Evolutionary conservation across 495 filamentous ascomycete genomes (phyloP).

Genomic region (Talaromyces nanjingensis): DNA sequence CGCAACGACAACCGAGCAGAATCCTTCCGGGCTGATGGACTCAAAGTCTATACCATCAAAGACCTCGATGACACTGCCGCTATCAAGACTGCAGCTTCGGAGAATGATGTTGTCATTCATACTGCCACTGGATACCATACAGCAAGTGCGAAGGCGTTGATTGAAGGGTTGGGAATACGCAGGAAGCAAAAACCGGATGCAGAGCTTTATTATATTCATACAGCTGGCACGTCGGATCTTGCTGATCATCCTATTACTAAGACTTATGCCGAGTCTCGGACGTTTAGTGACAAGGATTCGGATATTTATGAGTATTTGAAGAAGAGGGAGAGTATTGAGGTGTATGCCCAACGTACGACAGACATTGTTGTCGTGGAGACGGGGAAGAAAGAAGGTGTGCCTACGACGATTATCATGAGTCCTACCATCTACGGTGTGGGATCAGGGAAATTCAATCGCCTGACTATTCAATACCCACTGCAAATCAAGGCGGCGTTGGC

Average conservation of each 20-base stretch:
- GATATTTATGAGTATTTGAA: slow-evolving; percentile 36
- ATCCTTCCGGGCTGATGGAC: not conserved
- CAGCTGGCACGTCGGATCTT: slow-evolving; percentile 44
- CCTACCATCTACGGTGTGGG: slow-evolving; percentile 43
- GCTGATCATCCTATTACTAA: slow-evolving; percentile 34
- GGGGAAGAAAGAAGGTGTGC: slow-evolving; percentile 29
- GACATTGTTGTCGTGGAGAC: slow-evolving; percentile 37
- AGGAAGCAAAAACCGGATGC: slow-evolving; percentile 22
- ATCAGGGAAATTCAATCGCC: slow-evolving; percentile 33
- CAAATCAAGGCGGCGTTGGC: slow-evolving; percentile 20
- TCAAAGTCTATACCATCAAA: not conserved
- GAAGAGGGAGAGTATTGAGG: slow-evolving; percentile 22
- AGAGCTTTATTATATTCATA: slow-evolving; percentile 31
- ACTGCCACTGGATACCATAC: slow-evolving; percentile 25
- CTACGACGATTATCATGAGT: slow-evolving; percentile 40
- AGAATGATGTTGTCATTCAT: slow-evolving; percentile 22
- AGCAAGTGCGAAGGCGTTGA: slow-evolving; percentile 21
- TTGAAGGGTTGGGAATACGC: slow-evolving; percentile 23
- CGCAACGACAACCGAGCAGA: not conserved
- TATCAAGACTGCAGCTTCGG: slow-evolving; percentile 13
- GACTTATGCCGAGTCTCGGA: slow-evolving; percentile 19
- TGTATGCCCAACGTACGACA: slow-evolving; percentile 39
- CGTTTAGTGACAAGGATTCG: slow-evolving; percentile 34
- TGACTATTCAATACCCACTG: slow-evolving; percentile 32
- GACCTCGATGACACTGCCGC: not conserved